These are phyloP conservation scores for Phialophora tarda DNA, from an alignment of 2,329 filamentous ascomycete genomes.

Conservation along the genomic window DNA sequence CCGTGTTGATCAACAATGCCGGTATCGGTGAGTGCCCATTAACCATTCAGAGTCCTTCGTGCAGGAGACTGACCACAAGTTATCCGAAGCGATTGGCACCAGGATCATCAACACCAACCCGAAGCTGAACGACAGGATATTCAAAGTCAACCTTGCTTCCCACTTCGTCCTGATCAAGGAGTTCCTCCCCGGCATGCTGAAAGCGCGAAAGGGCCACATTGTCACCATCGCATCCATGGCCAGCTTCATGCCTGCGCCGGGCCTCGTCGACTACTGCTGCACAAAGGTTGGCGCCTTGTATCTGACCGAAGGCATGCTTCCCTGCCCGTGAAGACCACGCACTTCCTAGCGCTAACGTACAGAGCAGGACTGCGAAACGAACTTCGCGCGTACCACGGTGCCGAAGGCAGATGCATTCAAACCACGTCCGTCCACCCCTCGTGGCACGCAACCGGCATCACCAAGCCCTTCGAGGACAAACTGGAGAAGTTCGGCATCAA, in stretches of 20 bases:
- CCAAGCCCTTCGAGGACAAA: conserved; percentile 59
- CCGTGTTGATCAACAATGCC: conserved; percentile 74
- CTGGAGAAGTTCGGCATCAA: conserved; percentile 59
- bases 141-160: conserved; percentile 72
- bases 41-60: no score
- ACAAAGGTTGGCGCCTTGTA: conserved; percentile 69
- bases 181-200: conserved; percentile 70
- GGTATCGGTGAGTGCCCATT: conserved; percentile 58
- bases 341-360: background rate
- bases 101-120: conserved; percentile 65
- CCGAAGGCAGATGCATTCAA: conserved; percentile 33
- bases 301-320: conserved; percentile 67
- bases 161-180: conserved; percentile 71
- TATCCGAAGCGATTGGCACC: conserved; percentile 51
- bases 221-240: conserved; percentile 72
- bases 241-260: conserved; percentile 64
- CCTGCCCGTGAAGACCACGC: background rate
- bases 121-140: conserved; percentile 67
- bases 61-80: conserved; percentile 1
- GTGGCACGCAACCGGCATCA: conserved; percentile 37
- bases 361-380: conserved; percentile 56
- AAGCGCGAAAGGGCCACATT: conserved; percentile 71
- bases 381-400: conserved; percentile 59
- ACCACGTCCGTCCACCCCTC: conserved; percentile 38
- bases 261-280: conserved; percentile 70